Percentiles rank a stretch among this genome's conserved stretches.
phyloP scores from a whole-genome alignment of 225 moss, liverwort and hornwort genomes.

The Pseudisothecium myosuroides region DNA sequence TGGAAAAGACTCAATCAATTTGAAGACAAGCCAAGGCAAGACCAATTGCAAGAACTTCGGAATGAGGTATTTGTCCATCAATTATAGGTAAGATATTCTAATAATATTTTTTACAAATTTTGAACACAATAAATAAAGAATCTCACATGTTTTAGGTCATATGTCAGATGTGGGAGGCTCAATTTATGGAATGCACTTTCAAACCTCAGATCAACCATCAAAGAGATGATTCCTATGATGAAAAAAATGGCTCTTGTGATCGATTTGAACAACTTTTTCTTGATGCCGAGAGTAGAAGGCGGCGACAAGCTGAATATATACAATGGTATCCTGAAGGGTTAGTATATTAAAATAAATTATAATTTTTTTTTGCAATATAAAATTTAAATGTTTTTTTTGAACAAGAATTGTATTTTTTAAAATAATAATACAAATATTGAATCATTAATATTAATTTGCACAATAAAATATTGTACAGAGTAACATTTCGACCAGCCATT shows the following conservation, averaged over 20 bases:
- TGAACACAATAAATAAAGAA: background rate
- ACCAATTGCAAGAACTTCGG: constrained; percentile 72
- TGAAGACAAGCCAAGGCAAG: constrained; percentile 66
- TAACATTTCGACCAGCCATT: constrained; percentile 74
- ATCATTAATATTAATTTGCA: background rate
- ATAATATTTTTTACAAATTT: background rate
- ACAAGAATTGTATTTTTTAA: background rate
- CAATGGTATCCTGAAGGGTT: constrained; percentile 97
- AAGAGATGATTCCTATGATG: constrained; percentile 12
- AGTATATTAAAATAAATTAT: background rate
- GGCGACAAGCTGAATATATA: constrained; percentile 73
- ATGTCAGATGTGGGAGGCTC: constrained; percentile 71
- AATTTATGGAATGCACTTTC: constrained; percentile 97
- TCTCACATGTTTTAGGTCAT: background rate
- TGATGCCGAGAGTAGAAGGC: constrained; percentile 77
- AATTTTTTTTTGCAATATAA: background rate
- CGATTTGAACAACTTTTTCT: constrained; percentile 91
- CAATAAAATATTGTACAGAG: constrained; percentile 15
- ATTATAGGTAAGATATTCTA: background rate
- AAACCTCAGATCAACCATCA: constrained; percentile 83
- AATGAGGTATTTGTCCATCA: constrained; percentile 48
- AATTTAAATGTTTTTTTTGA: background rate
- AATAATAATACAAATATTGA: background rate
- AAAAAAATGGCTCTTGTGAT: constrained; percentile 28
- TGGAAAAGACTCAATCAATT: constrained; percentile 74